Conservation (phyloP, 257 asterid species). For the Solanum clarkiae region DNA sequence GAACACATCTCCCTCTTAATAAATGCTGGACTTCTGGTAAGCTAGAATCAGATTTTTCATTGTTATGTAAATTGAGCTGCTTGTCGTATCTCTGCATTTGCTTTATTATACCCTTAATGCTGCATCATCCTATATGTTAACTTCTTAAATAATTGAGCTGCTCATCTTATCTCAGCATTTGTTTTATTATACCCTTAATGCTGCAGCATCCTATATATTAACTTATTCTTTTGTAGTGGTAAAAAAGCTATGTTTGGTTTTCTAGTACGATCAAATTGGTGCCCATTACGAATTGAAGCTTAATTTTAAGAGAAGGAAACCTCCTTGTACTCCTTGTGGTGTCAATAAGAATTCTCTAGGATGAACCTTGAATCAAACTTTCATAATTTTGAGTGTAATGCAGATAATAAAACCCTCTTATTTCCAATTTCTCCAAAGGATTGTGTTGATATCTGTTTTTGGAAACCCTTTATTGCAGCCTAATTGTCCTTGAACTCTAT, state of each 20-base stretch:
- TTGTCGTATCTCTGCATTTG: neutral
- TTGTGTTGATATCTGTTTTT: neutral
- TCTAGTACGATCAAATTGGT: neutral
- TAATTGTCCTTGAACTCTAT: neutral
- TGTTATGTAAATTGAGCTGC: neutral
- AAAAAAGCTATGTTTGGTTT: neutral
- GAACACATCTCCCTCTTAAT: conserved; percentile 72
- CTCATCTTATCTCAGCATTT: neutral
- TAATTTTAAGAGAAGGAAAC: neutral
- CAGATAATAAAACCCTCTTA: neutral
- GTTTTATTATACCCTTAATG: neutral
- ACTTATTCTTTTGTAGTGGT: neutral
- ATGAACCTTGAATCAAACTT: neutral
- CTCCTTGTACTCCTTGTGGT: neutral
- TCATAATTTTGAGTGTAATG: neutral
- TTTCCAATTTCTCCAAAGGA: neutral
- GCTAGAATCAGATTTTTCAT: conserved; percentile 5
- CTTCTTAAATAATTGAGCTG: neutral
- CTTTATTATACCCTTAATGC: neutral
- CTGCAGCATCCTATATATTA: neutral
- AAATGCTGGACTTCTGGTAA: conserved; percentile 83
- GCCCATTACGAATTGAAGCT: neutral
- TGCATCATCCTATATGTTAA: neutral
- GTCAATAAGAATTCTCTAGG: neutral
- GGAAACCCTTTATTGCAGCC: neutral